Evolutionary conservation across 371 early-diverging fungal species (phyloP).

Genomic region (Caulochytrium protostelioides): DNA sequence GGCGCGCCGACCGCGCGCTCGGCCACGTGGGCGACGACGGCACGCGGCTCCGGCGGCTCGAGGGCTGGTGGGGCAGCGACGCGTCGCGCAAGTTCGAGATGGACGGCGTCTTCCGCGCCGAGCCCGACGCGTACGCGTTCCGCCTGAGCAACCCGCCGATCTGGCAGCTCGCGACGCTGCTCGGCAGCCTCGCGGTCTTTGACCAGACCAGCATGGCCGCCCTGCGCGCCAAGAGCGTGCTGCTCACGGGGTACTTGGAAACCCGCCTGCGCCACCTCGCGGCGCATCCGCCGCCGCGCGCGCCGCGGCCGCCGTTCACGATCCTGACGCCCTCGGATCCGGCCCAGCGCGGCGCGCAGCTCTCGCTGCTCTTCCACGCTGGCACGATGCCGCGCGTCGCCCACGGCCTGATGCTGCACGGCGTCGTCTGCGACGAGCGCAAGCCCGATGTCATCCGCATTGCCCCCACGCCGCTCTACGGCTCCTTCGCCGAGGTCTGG

Average conservation of each 20-base stretch:
- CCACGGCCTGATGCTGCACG: slow-evolving; percentile 18
- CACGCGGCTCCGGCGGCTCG: slow-evolving; percentile 30
- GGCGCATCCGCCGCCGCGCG: slow-evolving; percentile 9
- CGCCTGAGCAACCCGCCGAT: slow-evolving; percentile 77
- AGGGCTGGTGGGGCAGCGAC: slow-evolving; percentile 92
- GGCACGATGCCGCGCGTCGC: slow-evolving; percentile 34
- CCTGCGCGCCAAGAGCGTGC: slow-evolving; percentile 46
- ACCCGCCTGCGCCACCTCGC: slow-evolving; percentile 20
- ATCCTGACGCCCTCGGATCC: slow-evolving; percentile 65
- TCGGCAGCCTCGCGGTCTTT: slow-evolving; percentile 61
- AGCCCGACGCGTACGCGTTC: slow-evolving; percentile 62
- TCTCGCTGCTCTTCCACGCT: slow-evolving; percentile 48
- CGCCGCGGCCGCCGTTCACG: slow-evolving; percentile 21
- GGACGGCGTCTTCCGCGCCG: slow-evolving; percentile 40
- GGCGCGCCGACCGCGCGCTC: background rate
- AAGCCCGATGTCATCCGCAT: slow-evolving; percentile 80
- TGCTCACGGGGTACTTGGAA: slow-evolving; percentile 65
- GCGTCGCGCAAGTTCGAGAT: slow-evolving; percentile 22
- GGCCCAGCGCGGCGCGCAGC: slow-evolving; percentile 61
- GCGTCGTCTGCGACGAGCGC: slow-evolving; percentile 71
- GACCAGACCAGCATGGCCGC: slow-evolving; percentile 38
- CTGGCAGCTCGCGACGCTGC: slow-evolving; percentile 39
- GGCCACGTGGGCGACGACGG: background rate
- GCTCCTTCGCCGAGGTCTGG: slow-evolving; percentile 56
- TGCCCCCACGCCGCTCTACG: slow-evolving; percentile 76